A percentile compares a stretch with the other conserved stretches of the same genome.
Conservation (phyloP, 2,329 filamentous ascomycete genomes). For the Cercospora sp. region DNA sequence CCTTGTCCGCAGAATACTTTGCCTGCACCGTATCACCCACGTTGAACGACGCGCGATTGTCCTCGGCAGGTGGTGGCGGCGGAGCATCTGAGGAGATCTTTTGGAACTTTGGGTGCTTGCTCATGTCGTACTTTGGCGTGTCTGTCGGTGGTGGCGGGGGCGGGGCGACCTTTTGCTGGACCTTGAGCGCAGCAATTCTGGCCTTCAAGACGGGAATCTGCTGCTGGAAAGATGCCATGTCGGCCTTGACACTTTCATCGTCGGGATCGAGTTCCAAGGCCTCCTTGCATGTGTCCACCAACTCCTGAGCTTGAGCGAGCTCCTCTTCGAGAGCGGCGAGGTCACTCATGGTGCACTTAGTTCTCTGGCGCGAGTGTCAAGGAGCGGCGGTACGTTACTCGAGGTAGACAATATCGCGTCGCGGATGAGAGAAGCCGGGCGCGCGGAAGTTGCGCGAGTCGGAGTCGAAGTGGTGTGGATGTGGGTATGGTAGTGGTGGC, state of each 20-base stretch:
- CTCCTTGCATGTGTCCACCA: conserved; percentile 31
- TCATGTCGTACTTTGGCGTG: conserved; percentile 36
- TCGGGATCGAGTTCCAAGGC: conserved; percentile 60
- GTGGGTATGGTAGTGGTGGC: neutral
- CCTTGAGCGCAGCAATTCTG: conserved; percentile 70
- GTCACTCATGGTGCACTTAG: conserved; percentile 42
- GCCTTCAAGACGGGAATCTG: conserved; percentile 77
- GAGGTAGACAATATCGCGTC: neutral
- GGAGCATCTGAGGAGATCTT: conserved; percentile 35
- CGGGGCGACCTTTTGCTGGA: conserved; percentile 43
- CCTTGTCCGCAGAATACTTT: conserved; percentile 89
- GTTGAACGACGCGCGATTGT: conserved; percentile 61
- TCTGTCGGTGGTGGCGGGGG: conserved; percentile 25
- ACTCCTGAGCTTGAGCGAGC: conserved; percentile 59
- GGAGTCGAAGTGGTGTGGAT: neutral
- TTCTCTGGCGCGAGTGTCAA: neutral
- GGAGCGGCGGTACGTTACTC: conserved; percentile 13
- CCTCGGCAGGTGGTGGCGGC: conserved; percentile 41
- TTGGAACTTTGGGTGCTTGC: conserved; percentile 71
- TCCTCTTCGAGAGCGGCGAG: conserved; percentile 75
- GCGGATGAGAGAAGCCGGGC: neutral
- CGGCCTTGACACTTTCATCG: conserved; percentile 72
- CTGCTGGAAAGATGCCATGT: conserved; percentile 79
- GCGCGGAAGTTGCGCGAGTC: neutral
- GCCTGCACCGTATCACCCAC: conserved; percentile 90